phyloP scores from a whole-genome alignment of 1,139 yeast genomes.

The Yamadazyma diospyri region DNA sequence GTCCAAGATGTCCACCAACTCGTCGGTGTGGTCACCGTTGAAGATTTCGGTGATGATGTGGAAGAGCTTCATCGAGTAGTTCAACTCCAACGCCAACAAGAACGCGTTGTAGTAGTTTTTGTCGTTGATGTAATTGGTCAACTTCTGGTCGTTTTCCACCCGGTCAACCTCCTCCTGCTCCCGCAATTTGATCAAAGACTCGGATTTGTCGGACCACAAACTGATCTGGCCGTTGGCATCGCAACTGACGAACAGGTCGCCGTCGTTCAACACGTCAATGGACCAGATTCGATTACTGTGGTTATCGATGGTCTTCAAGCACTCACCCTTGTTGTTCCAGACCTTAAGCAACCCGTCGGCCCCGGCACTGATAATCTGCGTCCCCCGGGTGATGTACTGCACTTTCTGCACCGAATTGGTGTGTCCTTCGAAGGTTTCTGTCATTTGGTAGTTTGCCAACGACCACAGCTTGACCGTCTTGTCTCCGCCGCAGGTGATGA shows the following conservation, averaged over 20 bases:
- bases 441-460: slow-evolving; percentile 67
- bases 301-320: slow-evolving; percentile 77
- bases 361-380: slow-evolving; percentile 77
- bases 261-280: slow-evolving; percentile 61
- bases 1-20: slow-evolving; percentile 64
- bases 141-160: slow-evolving; percentile 84
- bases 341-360: slow-evolving; percentile 92
- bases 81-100: slow-evolving; percentile 73
- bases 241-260: slow-evolving; percentile 71
- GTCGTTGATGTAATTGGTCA: slow-evolving; percentile 65
- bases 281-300: slow-evolving; percentile 97
- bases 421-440: slow-evolving; percentile 89
- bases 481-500: slow-evolving; percentile 87
- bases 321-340: slow-evolving; percentile 85
- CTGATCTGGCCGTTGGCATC: slow-evolving; percentile 94
- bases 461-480: slow-evolving; percentile 90
- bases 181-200: slow-evolving; percentile 51
- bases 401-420: slow-evolving; percentile 88
- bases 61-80: slow-evolving; percentile 83
- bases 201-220: slow-evolving; percentile 86
- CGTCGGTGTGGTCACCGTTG: slow-evolving; percentile 39
- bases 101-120: slow-evolving; percentile 90
- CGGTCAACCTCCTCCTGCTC: slow-evolving; percentile 52
- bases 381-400: slow-evolving; percentile 60
- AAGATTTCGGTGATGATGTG: slow-evolving; percentile 62